Conservation (phyloP, 768 basidiomycete genomes). For the Hydnomerulius pinastri region DNA sequence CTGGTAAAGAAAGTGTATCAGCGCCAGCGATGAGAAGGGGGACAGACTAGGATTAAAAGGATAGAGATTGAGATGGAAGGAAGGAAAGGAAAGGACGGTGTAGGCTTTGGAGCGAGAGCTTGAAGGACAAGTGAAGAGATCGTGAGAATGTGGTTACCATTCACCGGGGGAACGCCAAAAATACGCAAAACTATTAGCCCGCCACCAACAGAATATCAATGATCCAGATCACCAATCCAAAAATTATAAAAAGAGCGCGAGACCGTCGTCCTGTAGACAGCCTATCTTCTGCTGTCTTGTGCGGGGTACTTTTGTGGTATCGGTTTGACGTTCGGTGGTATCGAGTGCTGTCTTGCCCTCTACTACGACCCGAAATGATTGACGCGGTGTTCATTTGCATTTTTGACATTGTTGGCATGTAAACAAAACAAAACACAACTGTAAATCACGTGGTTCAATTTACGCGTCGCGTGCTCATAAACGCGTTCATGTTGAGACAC, state of each 20-base stretch:
- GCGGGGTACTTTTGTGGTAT: too few species aligned
- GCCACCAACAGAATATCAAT: background rate
- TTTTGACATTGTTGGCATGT: background rate
- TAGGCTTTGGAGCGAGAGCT: too few species aligned
- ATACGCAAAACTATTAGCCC: too few species aligned
- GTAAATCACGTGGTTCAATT: conserved; percentile 3
- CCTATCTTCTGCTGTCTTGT: too few species aligned
- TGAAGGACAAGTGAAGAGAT: background rate
- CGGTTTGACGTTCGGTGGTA: too few species aligned
- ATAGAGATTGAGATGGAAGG: conserved; percentile 22
- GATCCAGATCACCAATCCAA: background rate
- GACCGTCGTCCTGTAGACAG: too few species aligned
- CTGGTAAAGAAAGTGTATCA: conserved; percentile 14
- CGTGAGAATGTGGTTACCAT: conserved; percentile 14
- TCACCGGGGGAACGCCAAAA: background rate
- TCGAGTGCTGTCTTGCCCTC: too few species aligned
- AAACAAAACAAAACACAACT: background rate
- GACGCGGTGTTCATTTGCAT: too few species aligned
- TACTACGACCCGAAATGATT: too few species aligned
- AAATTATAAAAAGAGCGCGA: too few species aligned
- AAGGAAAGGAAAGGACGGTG: background rate
- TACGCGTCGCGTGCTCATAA: background rate
- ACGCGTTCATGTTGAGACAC: background rate
- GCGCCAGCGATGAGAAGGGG: conserved; percentile 28
- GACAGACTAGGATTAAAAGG: conserved; percentile 12